These are phyloP conservation scores for Aspergillus saccharolyticus DNA, from an alignment of 495 filamentous ascomycete species.

Conservation along the genomic window DNA sequence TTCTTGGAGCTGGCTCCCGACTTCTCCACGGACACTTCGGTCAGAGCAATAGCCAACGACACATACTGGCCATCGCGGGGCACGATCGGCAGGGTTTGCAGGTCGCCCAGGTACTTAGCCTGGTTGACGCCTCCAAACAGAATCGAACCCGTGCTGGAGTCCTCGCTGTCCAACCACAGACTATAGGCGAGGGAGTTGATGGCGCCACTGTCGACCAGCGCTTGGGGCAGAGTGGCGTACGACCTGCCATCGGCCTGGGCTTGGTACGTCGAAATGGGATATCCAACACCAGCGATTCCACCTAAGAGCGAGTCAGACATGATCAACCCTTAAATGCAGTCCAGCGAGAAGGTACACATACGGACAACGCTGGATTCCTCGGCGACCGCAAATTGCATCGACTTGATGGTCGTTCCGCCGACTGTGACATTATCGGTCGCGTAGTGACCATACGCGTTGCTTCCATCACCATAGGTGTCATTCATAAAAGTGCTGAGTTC, in stretches of 20 bases:
- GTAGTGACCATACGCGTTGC: constrained; percentile 68
- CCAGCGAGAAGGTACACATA: constrained; percentile 18
- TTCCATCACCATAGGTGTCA: constrained; percentile 75
- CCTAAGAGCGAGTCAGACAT: constrained; percentile 29
- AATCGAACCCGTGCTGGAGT: constrained; percentile 65
- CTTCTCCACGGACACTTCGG: constrained; percentile 41
- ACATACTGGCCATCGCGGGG: constrained; percentile 41
- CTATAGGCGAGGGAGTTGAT: constrained; percentile 76
- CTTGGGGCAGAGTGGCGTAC: constrained; percentile 58
- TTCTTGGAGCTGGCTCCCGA: constrained; percentile 26
- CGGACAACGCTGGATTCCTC: constrained; percentile 50
- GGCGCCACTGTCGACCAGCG: constrained; percentile 59
- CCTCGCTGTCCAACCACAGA: constrained; percentile 81
- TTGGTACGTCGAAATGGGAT: constrained; percentile 28
- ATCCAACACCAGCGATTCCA: constrained; percentile 84
- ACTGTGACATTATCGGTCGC: constrained; percentile 67
- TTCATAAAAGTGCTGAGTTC: constrained; percentile 64
- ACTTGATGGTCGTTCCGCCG: constrained; percentile 50
- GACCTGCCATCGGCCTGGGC: constrained; percentile 53
- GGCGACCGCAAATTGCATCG: constrained; percentile 72
- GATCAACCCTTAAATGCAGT: not conserved
- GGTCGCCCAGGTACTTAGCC: constrained; percentile 60
- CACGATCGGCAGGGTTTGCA: constrained; percentile 68
- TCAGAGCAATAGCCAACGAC: constrained; percentile 75
- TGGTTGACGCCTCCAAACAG: constrained; percentile 86